These are phyloP conservation scores for Boletus speciosus DNA, from an alignment of 768 basidiomycete species.

Conservation along the genomic window DNA sequence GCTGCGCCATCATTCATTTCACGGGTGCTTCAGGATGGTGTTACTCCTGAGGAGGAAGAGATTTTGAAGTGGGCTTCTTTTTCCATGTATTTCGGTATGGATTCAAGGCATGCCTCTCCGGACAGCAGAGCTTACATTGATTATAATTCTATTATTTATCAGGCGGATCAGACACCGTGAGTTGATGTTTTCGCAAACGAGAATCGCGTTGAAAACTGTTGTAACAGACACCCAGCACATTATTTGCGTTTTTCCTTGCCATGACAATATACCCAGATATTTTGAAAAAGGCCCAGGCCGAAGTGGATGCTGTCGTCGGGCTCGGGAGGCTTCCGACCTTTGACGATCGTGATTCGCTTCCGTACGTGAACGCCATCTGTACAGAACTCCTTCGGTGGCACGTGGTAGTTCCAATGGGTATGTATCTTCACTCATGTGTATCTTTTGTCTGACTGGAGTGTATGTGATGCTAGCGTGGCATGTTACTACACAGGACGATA, in stretches of 20 bases:
- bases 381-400: slow-evolving; percentile 12
- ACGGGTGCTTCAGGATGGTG: slow-evolving; percentile 3
- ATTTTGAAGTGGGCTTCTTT: slow-evolving; percentile 16
- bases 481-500: slow-evolving; percentile 11
- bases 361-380: slow-evolving; percentile 18
- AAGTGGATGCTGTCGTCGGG: slow-evolving; percentile 7
- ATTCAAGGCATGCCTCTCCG: background rate
- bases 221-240: slow-evolving; percentile 14
- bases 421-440: background rate
- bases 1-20: slow-evolving; percentile 13
- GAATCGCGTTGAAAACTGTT: background rate
- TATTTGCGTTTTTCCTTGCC: slow-evolving; percentile 19
- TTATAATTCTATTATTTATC: background rate
- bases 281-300: slow-evolving; percentile 9
- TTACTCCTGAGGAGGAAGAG: slow-evolving; percentile 8
- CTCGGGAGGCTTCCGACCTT: slow-evolving; percentile 9
- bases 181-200: background rate
- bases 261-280: slow-evolving; percentile 12
- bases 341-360: slow-evolving; percentile 5
- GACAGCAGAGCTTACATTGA: background rate
- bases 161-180: slow-evolving; percentile 27
- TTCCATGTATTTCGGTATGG: slow-evolving; percentile 17
- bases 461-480: background rate
- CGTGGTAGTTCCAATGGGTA: background rate
- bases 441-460: background rate